A percentile compares a stretch with the other conserved stretches of the same genome.
phyloP scores from a whole-genome alignment of 371 early-diverging fungal genomes.

The Lichtheimia hyalospora region DNA sequence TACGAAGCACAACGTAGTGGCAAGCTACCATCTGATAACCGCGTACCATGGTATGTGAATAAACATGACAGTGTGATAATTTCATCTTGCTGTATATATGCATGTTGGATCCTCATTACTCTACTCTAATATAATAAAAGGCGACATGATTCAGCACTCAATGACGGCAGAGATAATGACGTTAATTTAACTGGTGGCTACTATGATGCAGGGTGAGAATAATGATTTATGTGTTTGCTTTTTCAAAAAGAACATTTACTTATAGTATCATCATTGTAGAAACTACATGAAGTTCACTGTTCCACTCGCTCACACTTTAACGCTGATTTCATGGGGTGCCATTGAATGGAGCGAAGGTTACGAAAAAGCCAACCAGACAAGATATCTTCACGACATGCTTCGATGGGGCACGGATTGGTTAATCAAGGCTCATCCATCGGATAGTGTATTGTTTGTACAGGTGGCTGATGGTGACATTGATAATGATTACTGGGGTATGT shows the following conservation, averaged over 20 bases:
- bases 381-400: conserved; percentile 49
- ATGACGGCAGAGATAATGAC: conserved; percentile 46
- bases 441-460: conserved; percentile 37
- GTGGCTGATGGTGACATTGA: conserved; percentile 35
- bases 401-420: conserved; percentile 71
- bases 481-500: conserved; percentile 48
- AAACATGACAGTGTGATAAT: neutral
- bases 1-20: conserved; percentile 58
- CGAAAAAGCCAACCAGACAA: conserved; percentile 47
- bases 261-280: conserved; percentile 15
- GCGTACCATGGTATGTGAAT: conserved; percentile 38
- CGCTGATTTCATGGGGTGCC: conserved; percentile 59
- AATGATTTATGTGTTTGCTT: neutral
- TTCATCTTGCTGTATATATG: too few species aligned
- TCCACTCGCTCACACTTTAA: conserved; percentile 54
- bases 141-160: conserved; percentile 51
- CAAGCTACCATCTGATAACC: conserved; percentile 37
- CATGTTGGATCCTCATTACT: too few species aligned
- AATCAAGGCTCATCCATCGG: conserved; percentile 50
- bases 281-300: conserved; percentile 67
- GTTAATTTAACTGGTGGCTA: conserved; percentile 49
- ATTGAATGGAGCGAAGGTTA: conserved; percentile 60
- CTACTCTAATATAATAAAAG: conserved; percentile 10
- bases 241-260: neutral
- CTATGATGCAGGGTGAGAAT: conserved; percentile 36